Percentiles rank a stretch among this genome's conserved stretches.
Evolutionary conservation across 495 filamentous ascomycete species (phyloP).

Genomic region (Aspergillus cristatus): DNA sequence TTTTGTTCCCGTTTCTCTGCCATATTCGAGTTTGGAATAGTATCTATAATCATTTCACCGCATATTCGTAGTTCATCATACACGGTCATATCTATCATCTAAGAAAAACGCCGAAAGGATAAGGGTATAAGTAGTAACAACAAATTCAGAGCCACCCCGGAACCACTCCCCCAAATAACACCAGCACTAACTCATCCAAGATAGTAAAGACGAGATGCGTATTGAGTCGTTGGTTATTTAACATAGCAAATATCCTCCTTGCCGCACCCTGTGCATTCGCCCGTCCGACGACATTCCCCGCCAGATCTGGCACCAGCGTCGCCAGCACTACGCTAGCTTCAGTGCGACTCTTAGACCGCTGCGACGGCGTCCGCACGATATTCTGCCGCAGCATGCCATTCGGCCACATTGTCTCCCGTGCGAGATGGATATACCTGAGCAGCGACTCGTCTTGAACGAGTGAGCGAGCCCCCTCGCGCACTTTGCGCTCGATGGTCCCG

Average conservation of each 20-base stretch:
- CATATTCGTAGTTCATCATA: too few species aligned
- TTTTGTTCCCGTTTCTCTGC: too few species aligned
- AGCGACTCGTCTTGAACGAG: slow-evolving; percentile 70
- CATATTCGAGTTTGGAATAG: too few species aligned
- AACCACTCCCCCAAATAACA: slow-evolving; percentile 51
- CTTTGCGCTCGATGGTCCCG: slow-evolving; percentile 87
- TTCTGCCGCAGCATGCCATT: slow-evolving; percentile 49
- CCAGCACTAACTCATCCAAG: slow-evolving; percentile 66
- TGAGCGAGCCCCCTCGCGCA: slow-evolving; percentile 66
- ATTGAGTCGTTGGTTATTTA: slow-evolving; percentile 65
- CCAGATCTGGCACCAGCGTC: slow-evolving; percentile 70
- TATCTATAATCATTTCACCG: too few species aligned
- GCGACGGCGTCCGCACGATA: slow-evolving; percentile 48
- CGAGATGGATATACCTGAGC: slow-evolving; percentile 59
- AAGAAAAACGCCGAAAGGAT: too few species aligned
- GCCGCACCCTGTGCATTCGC: slow-evolving; percentile 79
- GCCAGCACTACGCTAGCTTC: slow-evolving; percentile 76
- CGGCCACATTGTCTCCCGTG: slow-evolving; percentile 74
- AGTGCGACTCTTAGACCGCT: slow-evolving; percentile 56
- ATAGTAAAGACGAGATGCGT: slow-evolving; percentile 70
- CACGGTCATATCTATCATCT: too few species aligned
- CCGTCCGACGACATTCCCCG: slow-evolving; percentile 74
- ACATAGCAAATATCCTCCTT: slow-evolving; percentile 66
- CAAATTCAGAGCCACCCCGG: too few species aligned
- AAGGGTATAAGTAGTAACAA: too few species aligned